phyloP scores from a whole-genome alignment of 345 rosid genomes.

The Populus davidiana region DNA sequence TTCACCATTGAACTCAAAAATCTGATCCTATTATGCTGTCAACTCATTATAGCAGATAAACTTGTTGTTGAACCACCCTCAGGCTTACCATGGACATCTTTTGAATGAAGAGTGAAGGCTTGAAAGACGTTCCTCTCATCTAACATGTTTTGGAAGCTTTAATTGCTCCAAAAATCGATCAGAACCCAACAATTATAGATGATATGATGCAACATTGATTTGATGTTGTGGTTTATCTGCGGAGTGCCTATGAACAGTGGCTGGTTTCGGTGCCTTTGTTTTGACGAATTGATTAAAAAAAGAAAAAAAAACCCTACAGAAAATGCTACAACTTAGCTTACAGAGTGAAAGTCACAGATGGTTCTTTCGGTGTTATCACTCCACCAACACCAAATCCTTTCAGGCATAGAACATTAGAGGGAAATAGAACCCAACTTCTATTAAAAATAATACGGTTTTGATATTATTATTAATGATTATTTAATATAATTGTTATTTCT shows the following conservation, averaged over 20 bases:
- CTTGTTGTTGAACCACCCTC: conserved; percentile 46
- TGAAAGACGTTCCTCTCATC: background rate
- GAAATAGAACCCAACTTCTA: too few species aligned
- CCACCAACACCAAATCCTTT: too few species aligned
- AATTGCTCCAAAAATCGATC: conserved; percentile 38
- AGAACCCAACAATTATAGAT: conserved; percentile 26
- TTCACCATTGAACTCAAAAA: conserved; percentile 74
- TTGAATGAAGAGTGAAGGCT: background rate
- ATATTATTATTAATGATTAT: too few species aligned
- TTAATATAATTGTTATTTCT: too few species aligned
- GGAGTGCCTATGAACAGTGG: conserved; percentile 22
- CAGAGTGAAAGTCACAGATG: too few species aligned
- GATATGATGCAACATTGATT: conserved; percentile 25
- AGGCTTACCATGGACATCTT: conserved; percentile 28
- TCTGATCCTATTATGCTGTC: conserved; percentile 57
- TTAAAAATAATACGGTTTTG: too few species aligned
- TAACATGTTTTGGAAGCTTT: conserved; percentile 19
- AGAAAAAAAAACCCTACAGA: too few species aligned
- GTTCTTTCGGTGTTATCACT: too few species aligned
- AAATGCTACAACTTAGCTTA: too few species aligned
- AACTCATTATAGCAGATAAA: conserved; percentile 62
- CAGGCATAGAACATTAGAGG: too few species aligned
- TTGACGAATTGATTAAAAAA: too few species aligned
- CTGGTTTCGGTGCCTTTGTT: conserved; percentile 26
- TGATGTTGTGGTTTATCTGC: conserved; percentile 22